phyloP scores from a whole-genome alignment of 1,139 yeast species.

The Zhuliangozyma parablackwelliae region DNA sequence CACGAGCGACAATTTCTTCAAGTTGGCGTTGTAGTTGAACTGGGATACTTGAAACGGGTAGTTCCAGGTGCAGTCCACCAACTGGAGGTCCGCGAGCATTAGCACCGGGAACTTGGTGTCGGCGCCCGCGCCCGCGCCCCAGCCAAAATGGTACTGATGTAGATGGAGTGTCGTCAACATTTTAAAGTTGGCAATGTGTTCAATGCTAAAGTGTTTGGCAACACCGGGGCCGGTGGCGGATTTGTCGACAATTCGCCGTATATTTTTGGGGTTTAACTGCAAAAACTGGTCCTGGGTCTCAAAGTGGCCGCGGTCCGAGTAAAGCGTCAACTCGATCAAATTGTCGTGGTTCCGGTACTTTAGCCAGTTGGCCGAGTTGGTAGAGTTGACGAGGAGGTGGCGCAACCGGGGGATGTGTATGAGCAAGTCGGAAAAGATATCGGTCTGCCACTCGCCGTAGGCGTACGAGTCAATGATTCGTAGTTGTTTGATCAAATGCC shows the following conservation, averaged over 20 bases:
- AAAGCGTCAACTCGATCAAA: slow-evolving; percentile 21
- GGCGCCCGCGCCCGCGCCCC: slow-evolving; percentile 15
- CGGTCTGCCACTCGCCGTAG: slow-evolving; percentile 41
- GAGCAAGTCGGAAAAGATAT: slow-evolving; percentile 21
- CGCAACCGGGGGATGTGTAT: slow-evolving; percentile 18
- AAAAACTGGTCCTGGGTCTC: slow-evolving; percentile 15
- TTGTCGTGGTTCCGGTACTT: slow-evolving; percentile 25
- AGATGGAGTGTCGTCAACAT: slow-evolving; percentile 19
- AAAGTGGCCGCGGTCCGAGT: slow-evolving; percentile 20
- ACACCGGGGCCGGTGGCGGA: slow-evolving; percentile 2
- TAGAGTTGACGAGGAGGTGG: slow-evolving; percentile 26
- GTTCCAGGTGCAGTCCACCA: slow-evolving; percentile 42
- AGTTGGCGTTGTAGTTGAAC: slow-evolving; percentile 27
- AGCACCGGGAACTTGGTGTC: slow-evolving; percentile 5
- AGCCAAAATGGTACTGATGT: slow-evolving; percentile 29
- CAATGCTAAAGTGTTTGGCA: slow-evolving; percentile 19
- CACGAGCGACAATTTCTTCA: slow-evolving; percentile 17
- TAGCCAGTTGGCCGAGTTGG: slow-evolving; percentile 40
- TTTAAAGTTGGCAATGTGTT: slow-evolving; percentile 25
- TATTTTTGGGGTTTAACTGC: slow-evolving; percentile 17
- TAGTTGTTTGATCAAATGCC: slow-evolving; percentile 14
- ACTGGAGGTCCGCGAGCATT: slow-evolving; percentile 11
- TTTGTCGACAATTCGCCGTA: slow-evolving; percentile 6
- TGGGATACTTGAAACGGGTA: slow-evolving; percentile 35
- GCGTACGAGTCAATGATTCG: slow-evolving; percentile 32